Base-by-base conservation (phyloP, 805 yeast species). In the Ogataea parapolymorpha region DNA sequence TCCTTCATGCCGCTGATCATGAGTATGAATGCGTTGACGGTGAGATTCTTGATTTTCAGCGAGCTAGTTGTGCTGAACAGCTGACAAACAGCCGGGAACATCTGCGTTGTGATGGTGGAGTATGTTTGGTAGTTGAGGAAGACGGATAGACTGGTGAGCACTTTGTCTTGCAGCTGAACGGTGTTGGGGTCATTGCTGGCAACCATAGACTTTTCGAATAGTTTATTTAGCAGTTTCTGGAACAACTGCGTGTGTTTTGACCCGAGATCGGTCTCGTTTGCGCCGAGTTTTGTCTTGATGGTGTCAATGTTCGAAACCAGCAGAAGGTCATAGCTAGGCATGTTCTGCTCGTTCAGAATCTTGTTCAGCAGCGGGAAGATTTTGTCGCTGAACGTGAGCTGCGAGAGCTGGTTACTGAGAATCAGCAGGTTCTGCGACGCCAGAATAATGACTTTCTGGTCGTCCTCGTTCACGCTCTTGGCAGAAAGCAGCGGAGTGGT, bases 21-120 rank as follows among this genome's bases (percentile, higher is more conserved):
- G 34, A 66, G 55, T 11, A 75, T 70, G 51, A 89, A 80, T 1
- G 85, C 71, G 14, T 71, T 65, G 16, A 88, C 69, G 2, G 93
- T 77, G 12, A 77, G 71, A 13, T 83, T 67, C 55, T 93, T 91
- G 20, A 93, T 84, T 5, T 85, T 79, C 25, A 90, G 68, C 22
- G 93, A 79, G 0, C 90, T 86, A 1, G 99, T 93, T 32, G 87
- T 83, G 27, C 88, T 76, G 63, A 91, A 93, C 6, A 87, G 73
- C 32, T 72, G 74, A 32, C 87, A 75, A 13, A 88, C 68, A 32
- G 79, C 65, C 2, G 96, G 95, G 58, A 85, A 78, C n/a, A 89
- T 66, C 24, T 77, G 76, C 51, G 79, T 82, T 51, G 91, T 88
- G 42, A 89, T 71, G 14, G 80, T 75, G 9, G 88, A 60, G 54